Conservation (phyloP, 2,329 filamentous ascomycete species). For the Fusarium subglutinans region DNA sequence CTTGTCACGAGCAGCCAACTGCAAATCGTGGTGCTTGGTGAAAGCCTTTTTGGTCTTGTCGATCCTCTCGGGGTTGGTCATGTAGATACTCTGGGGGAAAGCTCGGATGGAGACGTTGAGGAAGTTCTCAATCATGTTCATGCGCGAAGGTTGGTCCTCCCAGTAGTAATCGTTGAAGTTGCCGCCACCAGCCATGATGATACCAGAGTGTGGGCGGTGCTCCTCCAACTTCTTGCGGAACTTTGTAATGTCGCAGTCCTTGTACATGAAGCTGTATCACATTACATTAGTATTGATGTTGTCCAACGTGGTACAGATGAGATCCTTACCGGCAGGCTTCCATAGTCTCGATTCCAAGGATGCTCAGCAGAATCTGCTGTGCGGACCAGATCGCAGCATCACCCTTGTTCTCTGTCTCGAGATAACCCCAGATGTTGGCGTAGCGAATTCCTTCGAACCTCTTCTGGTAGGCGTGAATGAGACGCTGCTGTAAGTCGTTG, state of each 20-base stretch:
- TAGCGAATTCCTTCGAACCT: constrained; percentile 40
- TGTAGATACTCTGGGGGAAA: constrained; percentile 41
- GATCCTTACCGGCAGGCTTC: constrained; percentile 39
- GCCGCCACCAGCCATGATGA: constrained; percentile 43
- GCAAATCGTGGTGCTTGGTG: constrained; percentile 36
- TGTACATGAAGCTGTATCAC: constrained; percentile 38
- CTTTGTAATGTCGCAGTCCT: constrained; percentile 37
- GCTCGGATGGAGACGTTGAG: constrained; percentile 36
- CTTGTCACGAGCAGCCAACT: constrained; percentile 40
- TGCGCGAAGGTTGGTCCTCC: constrained; percentile 43
- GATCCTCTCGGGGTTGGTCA: constrained; percentile 37
- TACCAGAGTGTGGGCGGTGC: constrained; percentile 41
- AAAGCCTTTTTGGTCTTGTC: constrained; percentile 31
- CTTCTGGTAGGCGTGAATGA: constrained; percentile 40
- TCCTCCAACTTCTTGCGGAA: constrained; percentile 37
- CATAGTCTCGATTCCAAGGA: constrained; percentile 43
- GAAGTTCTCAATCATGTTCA: constrained; percentile 43
- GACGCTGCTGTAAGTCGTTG: constrained; percentile 41
- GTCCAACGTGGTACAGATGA: constrained; percentile 4
- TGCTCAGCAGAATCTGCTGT: constrained; percentile 40
- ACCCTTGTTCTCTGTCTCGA: constrained; percentile 44
- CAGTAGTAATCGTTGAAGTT: constrained; percentile 45
- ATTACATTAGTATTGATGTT: constrained; percentile 12
- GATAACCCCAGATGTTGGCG: constrained; percentile 43
- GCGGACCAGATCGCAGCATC: constrained; percentile 43